Percentiles rank a stretch among this genome's conserved stretches.
Evolutionary conservation across 2,329 filamentous ascomycete genomes (phyloP).

Genomic region (Venturia pyrina): DNA sequence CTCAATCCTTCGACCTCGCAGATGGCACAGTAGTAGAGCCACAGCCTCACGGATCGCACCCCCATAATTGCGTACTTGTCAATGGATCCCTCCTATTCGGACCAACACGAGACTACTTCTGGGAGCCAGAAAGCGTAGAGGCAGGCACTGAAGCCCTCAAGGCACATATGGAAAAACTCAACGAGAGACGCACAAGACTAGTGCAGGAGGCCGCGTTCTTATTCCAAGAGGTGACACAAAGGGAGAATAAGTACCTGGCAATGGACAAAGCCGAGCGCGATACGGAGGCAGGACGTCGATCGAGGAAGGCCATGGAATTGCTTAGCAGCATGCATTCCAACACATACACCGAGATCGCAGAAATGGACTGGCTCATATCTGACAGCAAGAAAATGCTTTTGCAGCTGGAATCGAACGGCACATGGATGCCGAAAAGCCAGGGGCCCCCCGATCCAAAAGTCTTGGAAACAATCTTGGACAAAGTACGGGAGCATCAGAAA

Average conservation of each 20-base stretch:
- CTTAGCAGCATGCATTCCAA: constrained; percentile 10
- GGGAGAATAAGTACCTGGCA: not conserved
- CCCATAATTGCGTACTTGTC: constrained; percentile 3
- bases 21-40: not conserved
- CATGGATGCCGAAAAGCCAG: constrained; percentile 6
- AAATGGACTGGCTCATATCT: constrained; percentile 9
- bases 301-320: constrained; percentile 9
- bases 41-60: constrained; percentile 5
- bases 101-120: constrained; percentile 4
- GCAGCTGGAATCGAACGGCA: constrained; percentile 8
- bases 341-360: not conserved
- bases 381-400: constrained; percentile 10
- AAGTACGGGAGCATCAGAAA: constrained; percentile 2
- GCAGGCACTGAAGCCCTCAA: constrained; percentile 1
- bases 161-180: not conserved
- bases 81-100: not conserved
- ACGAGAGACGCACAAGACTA: not conserved
- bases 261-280: not conserved
- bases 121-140: not conserved
- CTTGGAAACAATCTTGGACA: not conserved
- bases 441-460: not conserved
- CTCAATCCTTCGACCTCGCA: not conserved
- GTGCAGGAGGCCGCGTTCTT: not conserved
- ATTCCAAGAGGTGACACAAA: not conserved
- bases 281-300: not conserved